Conservation (phyloP, 805 yeast species). For the Saccharomycopsis synnaedendra region DNA sequence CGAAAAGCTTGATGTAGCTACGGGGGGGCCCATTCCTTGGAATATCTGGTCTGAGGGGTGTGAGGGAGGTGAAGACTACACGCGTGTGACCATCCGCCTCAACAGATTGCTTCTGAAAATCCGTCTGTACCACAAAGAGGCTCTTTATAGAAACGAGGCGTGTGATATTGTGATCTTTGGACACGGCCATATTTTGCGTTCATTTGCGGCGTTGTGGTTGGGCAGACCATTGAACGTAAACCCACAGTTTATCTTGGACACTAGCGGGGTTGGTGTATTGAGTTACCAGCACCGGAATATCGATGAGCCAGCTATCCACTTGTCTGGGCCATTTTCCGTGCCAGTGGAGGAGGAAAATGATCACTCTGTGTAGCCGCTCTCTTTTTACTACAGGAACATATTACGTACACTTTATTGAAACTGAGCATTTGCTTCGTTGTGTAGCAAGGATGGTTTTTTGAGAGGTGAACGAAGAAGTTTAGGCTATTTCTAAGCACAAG, state of each 20-base stretch:
- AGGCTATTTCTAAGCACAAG: background rate
- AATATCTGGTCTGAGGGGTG: constrained; percentile 88
- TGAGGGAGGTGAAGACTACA: constrained; percentile 72
- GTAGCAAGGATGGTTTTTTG: background rate
- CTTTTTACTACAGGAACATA: background rate
- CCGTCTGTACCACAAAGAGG: constrained; percentile 44
- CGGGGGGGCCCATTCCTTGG: constrained; percentile 36
- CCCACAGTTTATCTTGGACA: constrained; percentile 80
- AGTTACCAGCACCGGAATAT: constrained; percentile 79
- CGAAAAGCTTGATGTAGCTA: constrained; percentile 14
- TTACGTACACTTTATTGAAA: background rate
- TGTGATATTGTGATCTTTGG: constrained; percentile 79
- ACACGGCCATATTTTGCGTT: constrained; percentile 88
- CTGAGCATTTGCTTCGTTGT: background rate
- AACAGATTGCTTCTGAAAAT: constrained; percentile 61
- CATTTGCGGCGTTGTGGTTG: constrained; percentile 86
- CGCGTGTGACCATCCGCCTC: constrained; percentile 57
- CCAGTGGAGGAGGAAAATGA: constrained; percentile 35
- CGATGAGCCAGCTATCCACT: constrained; percentile 75
- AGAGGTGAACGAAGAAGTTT: background rate
- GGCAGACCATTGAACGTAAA: constrained; percentile 41
- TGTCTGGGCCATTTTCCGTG: constrained; percentile 75
- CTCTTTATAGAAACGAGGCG: constrained; percentile 36
- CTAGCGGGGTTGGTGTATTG: constrained; percentile 91
- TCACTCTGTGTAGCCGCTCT: constrained; percentile 1